Percentiles rank a stretch among this genome's conserved stretches.
These are phyloP conservation scores for Epithemia pelagica DNA, from an alignment of 108 stramenopile species.

Conservation along the genomic window DNA sequence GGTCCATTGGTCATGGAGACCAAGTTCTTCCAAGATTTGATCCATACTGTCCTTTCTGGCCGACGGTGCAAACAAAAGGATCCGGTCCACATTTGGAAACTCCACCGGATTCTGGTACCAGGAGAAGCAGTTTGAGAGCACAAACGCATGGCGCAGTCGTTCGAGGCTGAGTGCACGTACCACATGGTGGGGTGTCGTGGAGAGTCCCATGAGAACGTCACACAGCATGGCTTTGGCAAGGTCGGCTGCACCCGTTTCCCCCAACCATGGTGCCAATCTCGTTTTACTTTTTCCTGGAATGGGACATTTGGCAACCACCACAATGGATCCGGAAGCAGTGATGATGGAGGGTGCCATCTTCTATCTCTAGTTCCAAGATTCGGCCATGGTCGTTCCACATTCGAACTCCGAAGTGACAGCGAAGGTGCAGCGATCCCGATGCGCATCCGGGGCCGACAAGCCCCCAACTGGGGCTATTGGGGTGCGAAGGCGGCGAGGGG, in stretches of 20 bases:
- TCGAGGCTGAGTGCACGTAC: too few relatives aligned
- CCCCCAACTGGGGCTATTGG: too few relatives aligned
- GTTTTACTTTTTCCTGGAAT: slow-evolving; percentile 70
- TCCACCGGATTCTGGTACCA: not conserved
- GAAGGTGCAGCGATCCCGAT: too few relatives aligned
- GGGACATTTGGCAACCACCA: slow-evolving; percentile 79
- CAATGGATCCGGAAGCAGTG: slow-evolving; percentile 16
- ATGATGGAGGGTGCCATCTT: not conserved
- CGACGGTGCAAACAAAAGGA: slow-evolving; percentile 61
- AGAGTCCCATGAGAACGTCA: slow-evolving; percentile 54
- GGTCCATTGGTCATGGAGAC: not conserved
- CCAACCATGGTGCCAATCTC: slow-evolving; percentile 48
- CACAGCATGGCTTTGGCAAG: slow-evolving; percentile 77
- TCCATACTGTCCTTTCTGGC: slow-evolving; percentile 6
- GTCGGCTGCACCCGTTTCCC: slow-evolving; percentile 54
- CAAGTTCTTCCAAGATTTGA: not conserved
- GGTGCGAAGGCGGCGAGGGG: too few relatives aligned
- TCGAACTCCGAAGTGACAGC: too few relatives aligned
- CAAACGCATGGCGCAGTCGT: too few relatives aligned
- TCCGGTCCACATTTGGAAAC: not conserved
- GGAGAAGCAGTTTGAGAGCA: too few relatives aligned
- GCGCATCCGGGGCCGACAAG: too few relatives aligned
- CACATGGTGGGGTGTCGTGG: too few relatives aligned
- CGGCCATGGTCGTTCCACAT: not conserved
- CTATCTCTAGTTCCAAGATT: not conserved